Base-by-base conservation (phyloP, 2,329 filamentous ascomycete genomes). In the Aspergillus brasiliensis region DNA sequence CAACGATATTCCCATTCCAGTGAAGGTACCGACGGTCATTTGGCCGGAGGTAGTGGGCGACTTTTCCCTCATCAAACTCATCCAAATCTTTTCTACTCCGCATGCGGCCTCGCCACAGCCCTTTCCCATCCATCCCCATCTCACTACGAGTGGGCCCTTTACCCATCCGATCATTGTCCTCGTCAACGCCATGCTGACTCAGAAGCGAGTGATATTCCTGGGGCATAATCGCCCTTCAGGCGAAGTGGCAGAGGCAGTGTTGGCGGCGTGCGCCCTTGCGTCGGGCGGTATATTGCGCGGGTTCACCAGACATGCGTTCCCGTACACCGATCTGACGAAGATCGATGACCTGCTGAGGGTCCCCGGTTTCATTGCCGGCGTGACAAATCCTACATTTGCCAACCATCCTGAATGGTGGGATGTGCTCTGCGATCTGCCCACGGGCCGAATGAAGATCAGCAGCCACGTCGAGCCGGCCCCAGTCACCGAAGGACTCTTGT, bases 331-430 rank as follows among this genome's bases (percentile, higher is more conserved):
- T 78, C 83, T 99, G 46, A 97, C 92, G 65, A 99, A 99, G 78
- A 93, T 99, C 61, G 95, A 99, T 67, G 95, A 98, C 73, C 84
- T 99, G 10, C 84, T 99, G 51, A 94, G 96, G 69, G 95, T 99
- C 0, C 94, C 95, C 6, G 95, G 95, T 2, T 99, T 99, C 77
- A 97, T 99, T 69, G 95, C 95, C 2, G 95, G 95, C 59, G 95
- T 99, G 42, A 99, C 94, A 1, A 99, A 99, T 72, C 95, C 95
- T 5, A 94, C 92, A 0, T 99, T 99, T 74, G 92, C 94, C 62
- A 87, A 92, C 71, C 94, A 98, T 71, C 91, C 91, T 0, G 93
- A 97, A 73, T 99, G 95, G 95, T 99, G 95, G 95, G 95, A 99
- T 76, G 79, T 99, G 8, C 83, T 99, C 11, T 99, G 95, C 75